Evolutionary conservation across 169 alveolate species (phyloP), one percentile per base, ranked within the genome.

Genomic region (Cryptosporidium felis): DNA sequence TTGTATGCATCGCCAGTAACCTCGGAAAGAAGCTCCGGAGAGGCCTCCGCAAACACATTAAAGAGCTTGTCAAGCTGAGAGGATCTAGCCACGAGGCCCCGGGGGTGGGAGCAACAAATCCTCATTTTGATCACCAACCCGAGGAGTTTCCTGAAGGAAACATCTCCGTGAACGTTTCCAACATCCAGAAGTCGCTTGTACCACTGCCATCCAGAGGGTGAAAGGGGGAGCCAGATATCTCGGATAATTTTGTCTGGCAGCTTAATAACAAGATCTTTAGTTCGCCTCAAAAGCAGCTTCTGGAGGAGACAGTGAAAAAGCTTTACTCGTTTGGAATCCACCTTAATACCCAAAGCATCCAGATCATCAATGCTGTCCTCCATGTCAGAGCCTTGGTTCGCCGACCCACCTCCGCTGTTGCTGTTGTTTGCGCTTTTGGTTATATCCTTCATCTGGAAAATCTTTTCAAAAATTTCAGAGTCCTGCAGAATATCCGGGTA

Each of bases 401-500:
- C 63, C 14, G 32, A 1, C 32, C 74, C 65, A 56, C 67, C 42
- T n/a, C 63, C 16, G 47, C 28, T 60, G n/a, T 16, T 62, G 12
- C 81, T 38, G 51, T 81, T 61, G 23, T 74, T 47, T 28, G 62
- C 61, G 53, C 88, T 82, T n/a, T 61, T 81, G 6, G 80, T 65
- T 42, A 80, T 61, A 34, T 80, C 88, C 36, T 59, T 63, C 80
- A 80, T 80, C 41, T 65, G 82, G 32, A 92, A 92, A 14, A 92
- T 96, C 91, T 96, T 96, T 63, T 97, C 99, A 90, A 98, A 95
- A 30, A 96, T 94, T 74, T 95, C 97, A 5, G 98, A 91, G 44
- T 96, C 96, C 82, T 95, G 93, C 90, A 98, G 95, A 30, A 98
- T 94, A 82, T 97, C 99, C 21, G 99, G 99, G 94, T 96, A 97